Evolutionary conservation across 257 asterid genomes (phyloP).

Genomic region (Petunia axillaris): DNA sequence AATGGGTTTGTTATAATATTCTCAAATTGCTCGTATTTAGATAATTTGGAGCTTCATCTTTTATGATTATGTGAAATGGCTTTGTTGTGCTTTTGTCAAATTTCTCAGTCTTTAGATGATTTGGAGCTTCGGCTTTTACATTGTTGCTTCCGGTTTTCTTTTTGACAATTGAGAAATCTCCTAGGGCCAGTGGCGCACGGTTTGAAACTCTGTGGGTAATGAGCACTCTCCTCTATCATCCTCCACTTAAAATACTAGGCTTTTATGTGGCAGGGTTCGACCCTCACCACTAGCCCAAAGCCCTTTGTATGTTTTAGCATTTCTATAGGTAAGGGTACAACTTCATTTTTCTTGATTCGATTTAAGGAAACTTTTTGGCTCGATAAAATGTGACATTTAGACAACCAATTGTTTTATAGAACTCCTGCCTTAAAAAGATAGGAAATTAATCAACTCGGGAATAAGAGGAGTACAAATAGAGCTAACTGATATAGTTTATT

Average conservation of each 20-base stretch:
- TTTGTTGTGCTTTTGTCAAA: background rate
- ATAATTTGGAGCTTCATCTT: background rate
- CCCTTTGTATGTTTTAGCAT: background rate
- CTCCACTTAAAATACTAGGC: too few species aligned
- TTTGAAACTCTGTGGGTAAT: too few species aligned
- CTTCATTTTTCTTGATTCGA: background rate
- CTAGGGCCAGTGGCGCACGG: too few species aligned
- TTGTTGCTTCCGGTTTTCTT: background rate
- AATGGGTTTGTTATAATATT: background rate
- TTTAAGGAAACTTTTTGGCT: background rate
- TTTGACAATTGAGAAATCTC: too few species aligned
- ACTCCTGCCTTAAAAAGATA: background rate
- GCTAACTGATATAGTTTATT: background rate
- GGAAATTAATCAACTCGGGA: background rate
- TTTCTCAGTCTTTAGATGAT: background rate
- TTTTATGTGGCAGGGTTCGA: too few species aligned
- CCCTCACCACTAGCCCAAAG: too few species aligned
- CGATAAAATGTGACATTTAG: background rate
- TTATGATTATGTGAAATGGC: background rate
- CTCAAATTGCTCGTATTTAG: background rate
- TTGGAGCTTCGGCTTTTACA: background rate
- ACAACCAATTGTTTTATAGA: background rate
- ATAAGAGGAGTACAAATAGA: background rate
- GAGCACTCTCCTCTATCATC: too few species aligned
- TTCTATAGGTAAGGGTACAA: background rate